Evolutionary conservation across 2,329 filamentous ascomycete genomes (phyloP), one percentile per base, ranked within the genome.

Genomic region (Phialophora chinensis): DNA sequence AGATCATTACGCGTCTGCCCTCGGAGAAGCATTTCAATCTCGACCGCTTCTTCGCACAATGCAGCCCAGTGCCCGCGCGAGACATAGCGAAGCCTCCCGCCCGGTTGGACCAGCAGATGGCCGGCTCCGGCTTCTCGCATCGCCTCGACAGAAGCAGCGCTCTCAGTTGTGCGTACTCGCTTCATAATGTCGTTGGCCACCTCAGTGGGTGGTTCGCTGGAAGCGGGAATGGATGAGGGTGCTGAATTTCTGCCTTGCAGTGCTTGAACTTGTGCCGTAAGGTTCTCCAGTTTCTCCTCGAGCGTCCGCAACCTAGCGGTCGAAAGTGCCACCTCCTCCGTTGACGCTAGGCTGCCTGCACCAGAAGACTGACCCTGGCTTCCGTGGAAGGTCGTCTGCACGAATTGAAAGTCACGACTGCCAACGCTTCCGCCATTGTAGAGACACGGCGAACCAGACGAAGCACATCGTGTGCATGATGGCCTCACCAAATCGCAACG

Each of bases 281-380:
- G 53, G 29, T 31, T 56, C 53, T 56, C 53, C n/a, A 56, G 31
- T 56, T 56, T 56, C 27, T 38, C 53, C 29, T 56, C 53, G 17
- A 56, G 27, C 5, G 25, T 38, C 10, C 29, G 27, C 29, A 56
- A 31, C 8, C 53, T 31, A n/a, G 53, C 17, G 12, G 53, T 38
- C 5, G 53, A 56, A 12, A 56, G 23, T 17, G 53, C 25, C 25
- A 56, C 29, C n/a, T 56, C 27, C 10, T 31, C 53, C 3, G 53
- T 38, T 38, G 53, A 35, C 10, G 27, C n/a, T 38, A 27, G 6
- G 10, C 1, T 31, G 14, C 29, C 29, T 12, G 29, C 25, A 11
- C 25, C 53, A 14, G 53, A 31, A 35, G 53, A 5, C 17, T 38
- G 25, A 23, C 53, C 29, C 25, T 11, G 27, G 23, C 29, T 23